Base-by-base conservation (phyloP, 495 filamentous ascomycete genomes). In the Symbiotaphrina buchneri region DNA sequence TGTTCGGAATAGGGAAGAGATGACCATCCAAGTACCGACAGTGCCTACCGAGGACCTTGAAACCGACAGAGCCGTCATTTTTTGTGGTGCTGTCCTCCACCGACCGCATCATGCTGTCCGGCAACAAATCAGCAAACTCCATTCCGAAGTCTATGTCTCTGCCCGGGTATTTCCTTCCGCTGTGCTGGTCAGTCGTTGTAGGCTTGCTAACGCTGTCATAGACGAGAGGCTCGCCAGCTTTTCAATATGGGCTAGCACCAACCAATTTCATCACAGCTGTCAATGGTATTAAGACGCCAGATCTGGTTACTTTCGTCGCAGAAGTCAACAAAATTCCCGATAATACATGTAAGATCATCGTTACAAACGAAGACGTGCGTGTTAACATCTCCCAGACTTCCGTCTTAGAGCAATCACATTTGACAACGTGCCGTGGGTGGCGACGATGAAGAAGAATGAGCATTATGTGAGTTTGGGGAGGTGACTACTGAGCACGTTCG, bases 391-490 rank as follows among this genome's bases (percentile, higher is more conserved):
- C 16, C 16, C 34, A 71, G 65, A 97, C 55, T 94, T 97, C 70
- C 68, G 90, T 15, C 60, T 99, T 10, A 74, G 77, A 38, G 79
- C 84, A 6, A 77, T 93, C 46, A 95, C 87, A 2, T 99, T 95
- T 44, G 87, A 99, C 47, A 90, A 87, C 39, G 82, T 95, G 10
- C 85, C 83, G 10, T 99, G 84, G 76, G 79, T 95, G 16, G 77
- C 87, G 13, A 94, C 85, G 17, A 94, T 99, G 72, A 99, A 99
- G 70, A 99, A 99, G 69, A 90, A 91, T 48, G 90, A 99, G 49
- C 87, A 99, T 51, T 99, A 99, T 47, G 63, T 68, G 43, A 49
- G 58, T 46, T 5, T 22, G 27, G 15, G 8, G 32, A 16, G 17
- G 6, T 13, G 3, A 18, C 3, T 28, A 14, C 7, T 25, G 3